Base-by-base conservation (phyloP, 2,329 filamentous ascomycete species). In the Pleoardoris graminearum region DNA sequence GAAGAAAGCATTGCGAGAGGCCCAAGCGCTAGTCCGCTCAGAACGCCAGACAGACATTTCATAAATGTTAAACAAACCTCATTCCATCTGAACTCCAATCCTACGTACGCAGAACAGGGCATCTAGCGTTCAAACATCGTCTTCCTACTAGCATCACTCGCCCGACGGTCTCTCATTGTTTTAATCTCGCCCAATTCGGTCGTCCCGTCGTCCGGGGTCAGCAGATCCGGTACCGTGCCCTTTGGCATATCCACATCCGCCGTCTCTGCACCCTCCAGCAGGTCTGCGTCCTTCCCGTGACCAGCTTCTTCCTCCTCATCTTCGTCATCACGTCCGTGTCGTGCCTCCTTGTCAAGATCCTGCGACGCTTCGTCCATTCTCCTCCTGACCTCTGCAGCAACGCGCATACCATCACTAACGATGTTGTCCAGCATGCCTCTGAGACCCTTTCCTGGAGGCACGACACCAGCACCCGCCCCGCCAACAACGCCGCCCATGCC, bases 401-500 rank as follows among this genome's bases (percentile, higher is more conserved):
- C 93, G 29, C 93, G 87, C 86, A 97, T 97, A 36, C 94, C 94
- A 69, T 99, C 94, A 1, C 89, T 96, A 59, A 97, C 94, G 65
- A 99, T 97, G 65, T 96, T 96, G 76, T 99, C 94, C 33, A 99
- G 79, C 53, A 99, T 94, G 17, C 94, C 94, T 36, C 94, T 84
- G 1, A 99, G 81, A 19, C 94, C 91, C 60, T 92, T 88, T 16
- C 82, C 82, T 1, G 84, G 80, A 39, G 80, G 85, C 29, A 83
- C 80, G 66, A 86, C 80, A 55, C 87, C 82, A 23, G 70, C 70
- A 25, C 71, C 63, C 41, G 67, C 73, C 45, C 70, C 74, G 44
- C 70, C 78, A 6, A 79, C 78, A 2, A 76, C 76, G 63, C 78
- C 64, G 51, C 79, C 59, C 19, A 75, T 68, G 3, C 68, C 70